Percentiles rank a stretch among this genome's conserved stretches.
Evolutionary conservation across 2,329 filamentous ascomycete species (phyloP).

Genomic region (Akanthomyces lecanii): DNA sequence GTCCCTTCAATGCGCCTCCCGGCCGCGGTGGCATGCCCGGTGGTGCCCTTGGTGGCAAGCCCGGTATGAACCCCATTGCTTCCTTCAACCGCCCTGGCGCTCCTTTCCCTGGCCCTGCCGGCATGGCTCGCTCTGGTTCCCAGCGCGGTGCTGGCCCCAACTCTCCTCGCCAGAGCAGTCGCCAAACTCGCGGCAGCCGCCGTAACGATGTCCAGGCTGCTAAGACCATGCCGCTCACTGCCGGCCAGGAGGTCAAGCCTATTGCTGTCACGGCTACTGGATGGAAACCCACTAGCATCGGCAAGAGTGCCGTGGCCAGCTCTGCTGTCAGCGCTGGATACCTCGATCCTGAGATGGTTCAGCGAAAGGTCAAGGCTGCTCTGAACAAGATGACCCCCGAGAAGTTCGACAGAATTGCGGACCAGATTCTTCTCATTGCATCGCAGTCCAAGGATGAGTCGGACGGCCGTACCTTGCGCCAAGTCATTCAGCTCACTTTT

Average conservation of each 20-base stretch:
- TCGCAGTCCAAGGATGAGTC: constrained; percentile 92
- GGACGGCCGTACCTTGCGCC: constrained; percentile 88
- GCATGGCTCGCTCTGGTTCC: constrained; percentile 64
- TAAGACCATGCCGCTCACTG: constrained; percentile 89
- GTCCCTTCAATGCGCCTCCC: constrained; percentile 55
- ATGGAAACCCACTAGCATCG: constrained; percentile 83
- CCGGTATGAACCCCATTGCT: constrained; percentile 44
- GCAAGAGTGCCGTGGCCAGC: constrained; percentile 36
- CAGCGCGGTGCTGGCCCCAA: constrained; percentile 57
- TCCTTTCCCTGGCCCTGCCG: constrained; percentile 56
- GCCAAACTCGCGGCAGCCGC: constrained; percentile 61
- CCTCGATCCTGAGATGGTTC: constrained; percentile 87
- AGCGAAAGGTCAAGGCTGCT: constrained; percentile 97
- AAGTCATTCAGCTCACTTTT: constrained; percentile 98
- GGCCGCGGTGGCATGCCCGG: constrained; percentile 65
- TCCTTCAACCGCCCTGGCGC: constrained; percentile 46
- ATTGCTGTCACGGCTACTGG: constrained; percentile 69
- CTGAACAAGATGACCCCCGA: constrained; percentile 99
- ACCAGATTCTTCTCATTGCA: constrained; percentile 88
- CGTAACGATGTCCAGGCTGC: constrained; percentile 67
- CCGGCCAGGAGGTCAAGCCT: constrained; percentile 74
- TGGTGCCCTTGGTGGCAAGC: constrained; percentile 52
- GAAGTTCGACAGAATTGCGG: constrained; percentile 94
- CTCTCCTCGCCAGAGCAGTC: constrained; percentile 67
- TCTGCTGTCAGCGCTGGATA: constrained; percentile 46